Evolutionary conservation across 2,329 filamentous ascomycete genomes (phyloP), one percentile per base, ranked within the genome.

Genomic region (Emydomyces testavorans): DNA sequence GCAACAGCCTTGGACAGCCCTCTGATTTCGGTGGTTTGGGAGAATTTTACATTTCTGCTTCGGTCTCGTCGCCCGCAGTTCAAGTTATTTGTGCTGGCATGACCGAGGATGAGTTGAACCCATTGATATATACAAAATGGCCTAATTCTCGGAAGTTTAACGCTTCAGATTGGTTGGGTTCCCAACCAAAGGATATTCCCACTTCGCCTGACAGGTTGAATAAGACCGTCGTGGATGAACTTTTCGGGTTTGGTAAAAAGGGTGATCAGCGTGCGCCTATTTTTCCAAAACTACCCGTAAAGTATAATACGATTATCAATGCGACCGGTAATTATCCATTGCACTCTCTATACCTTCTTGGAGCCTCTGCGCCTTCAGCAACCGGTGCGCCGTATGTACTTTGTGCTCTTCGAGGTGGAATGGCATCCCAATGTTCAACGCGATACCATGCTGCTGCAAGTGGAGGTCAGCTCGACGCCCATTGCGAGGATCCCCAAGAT

Each of bases 81-180:
- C 86, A 89, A 53, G 81, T 85, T 0, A 63, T 88, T 26, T 92
- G 85, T 55, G 80, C 75, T 1, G 83, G 83, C 35, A 71, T 88
- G 69, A 71, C 71, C 0, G 49, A 61, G 16, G 56, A 69, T 0
- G 82, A 86, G 46, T 62, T 90, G 1, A 62, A 58, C 0, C 83
- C 83, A 0, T 63, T 89, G 1, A 68, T 89, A 0, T 87, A 82
- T 51, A 71, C 71, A 0, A 53, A 63, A 1, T 88, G 81, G 80
- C 74, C 77, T 0, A 31, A 56, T 38, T 26, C 38, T 15, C 26
- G 43, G 18, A 34, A 49, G n/a, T 62, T 64, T 50, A 57, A 64
- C 42, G 45, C 55, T 2, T 58, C 58, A 3, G 56, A 35, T 3
- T 64, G 61, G 56, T 54, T 56, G 13, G 44, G 46, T 59, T 1